Base-by-base conservation (phyloP, 331 rosid genomes). In the Rosa hybrid region DNA sequence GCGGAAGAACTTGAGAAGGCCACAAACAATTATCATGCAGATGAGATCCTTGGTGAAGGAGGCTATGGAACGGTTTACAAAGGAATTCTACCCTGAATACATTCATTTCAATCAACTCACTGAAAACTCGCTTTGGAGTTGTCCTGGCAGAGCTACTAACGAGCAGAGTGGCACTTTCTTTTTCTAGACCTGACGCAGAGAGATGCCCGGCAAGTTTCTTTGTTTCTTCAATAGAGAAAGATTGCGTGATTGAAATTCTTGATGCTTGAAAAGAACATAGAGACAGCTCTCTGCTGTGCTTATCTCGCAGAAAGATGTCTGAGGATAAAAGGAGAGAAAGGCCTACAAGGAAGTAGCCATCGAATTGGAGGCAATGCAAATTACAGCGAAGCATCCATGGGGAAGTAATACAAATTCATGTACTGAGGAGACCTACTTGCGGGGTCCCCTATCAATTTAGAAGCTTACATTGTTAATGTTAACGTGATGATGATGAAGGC, bases 1-100 rank as follows among this genome's bases (percentile, higher is more conserved):
- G 34, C 34, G 4, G 45, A 80, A 12, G 74, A 80, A 21, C 10
- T 80, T 6, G 14, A 44, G 20, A 72, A 12, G 5, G 73, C 77
- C 27, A 73, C 83, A 30, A 39, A 72, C 56, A 38, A 80, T 48
- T 80, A 27, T 67, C 42, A 38, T 13, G 48, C 27, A 45, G 69
- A 18, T 10, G 60, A 23, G 21, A 17, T 44, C 3, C 6, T 80
- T 7, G 79, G 78, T 30, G 64, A 72, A 73, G 78, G 83, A 13
- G 74, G 79, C 0, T 72, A 30, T 13, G 78, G 78, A 73, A 64
- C 9, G 21, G 83, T 80, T 18, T 80, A 80, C 49, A 80, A 80
- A 80, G 83, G 83, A 14, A 20, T 9, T 49, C 30, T 80, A 10
- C 13, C 42, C 39, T 34, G 39, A 34, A 34, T 3, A 34, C 39